Evolutionary conservation across 257 asterid species (phyloP).

Genomic region (Misopates orontium): DNA sequence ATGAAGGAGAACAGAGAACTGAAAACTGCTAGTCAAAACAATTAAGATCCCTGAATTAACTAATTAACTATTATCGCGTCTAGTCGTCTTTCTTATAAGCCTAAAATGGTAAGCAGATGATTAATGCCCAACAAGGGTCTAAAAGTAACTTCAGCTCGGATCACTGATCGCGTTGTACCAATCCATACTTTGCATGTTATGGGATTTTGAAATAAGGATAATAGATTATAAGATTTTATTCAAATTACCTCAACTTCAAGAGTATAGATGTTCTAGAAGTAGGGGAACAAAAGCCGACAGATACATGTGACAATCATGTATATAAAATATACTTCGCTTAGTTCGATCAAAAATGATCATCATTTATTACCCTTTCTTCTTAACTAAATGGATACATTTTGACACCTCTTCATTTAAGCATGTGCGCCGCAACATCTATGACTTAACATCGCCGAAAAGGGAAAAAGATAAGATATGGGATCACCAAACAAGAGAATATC

Average conservation of each 20-base stretch:
- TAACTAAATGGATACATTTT: background rate
- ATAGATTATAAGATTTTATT: background rate
- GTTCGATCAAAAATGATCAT: conserved; percentile 5
- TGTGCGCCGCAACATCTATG: conserved; percentile 8
- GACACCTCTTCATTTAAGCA: conserved; percentile 7
- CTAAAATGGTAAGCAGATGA: background rate
- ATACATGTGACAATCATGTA: background rate
- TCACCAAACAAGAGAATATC: conserved; percentile 5
- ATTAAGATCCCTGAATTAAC: background rate
- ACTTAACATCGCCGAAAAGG: conserved; percentile 12
- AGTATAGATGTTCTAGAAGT: background rate
- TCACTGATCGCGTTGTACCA: background rate
- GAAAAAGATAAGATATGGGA: background rate
- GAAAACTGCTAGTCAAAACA: background rate
- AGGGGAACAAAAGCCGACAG: background rate
- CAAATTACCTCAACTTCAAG: background rate
- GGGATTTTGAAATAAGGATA: background rate
- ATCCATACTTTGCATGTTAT: background rate
- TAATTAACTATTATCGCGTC: background rate
- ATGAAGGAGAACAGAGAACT: background rate
- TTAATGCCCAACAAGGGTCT: background rate
- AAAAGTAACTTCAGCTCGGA: background rate
- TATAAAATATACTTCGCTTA: background rate
- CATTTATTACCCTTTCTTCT: conserved; percentile 5
- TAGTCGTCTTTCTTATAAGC: background rate